Evolutionary conservation across 768 basidiomycete genomes (phyloP).

Genomic region (Xerocomus spinulosus): DNA sequence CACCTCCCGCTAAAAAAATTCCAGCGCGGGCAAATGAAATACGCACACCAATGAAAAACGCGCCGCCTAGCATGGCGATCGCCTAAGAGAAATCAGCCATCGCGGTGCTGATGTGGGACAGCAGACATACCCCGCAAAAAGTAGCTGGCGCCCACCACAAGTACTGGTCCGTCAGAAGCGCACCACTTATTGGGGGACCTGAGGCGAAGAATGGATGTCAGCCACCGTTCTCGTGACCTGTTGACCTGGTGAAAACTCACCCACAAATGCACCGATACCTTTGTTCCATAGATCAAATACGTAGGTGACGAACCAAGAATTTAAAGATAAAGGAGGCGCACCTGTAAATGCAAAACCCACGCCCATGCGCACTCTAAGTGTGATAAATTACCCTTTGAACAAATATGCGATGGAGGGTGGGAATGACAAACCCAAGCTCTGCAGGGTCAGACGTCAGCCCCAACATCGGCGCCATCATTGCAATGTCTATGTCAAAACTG

Average conservation of each 20-base stretch:
- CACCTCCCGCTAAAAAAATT: too few species aligned
- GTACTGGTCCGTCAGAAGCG: conserved; percentile 45
- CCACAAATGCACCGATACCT: conserved; percentile 26
- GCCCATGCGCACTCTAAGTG: conserved; percentile 37
- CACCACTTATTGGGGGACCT: conserved; percentile 57
- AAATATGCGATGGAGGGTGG: too few species aligned
- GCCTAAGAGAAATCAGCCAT: neutral
- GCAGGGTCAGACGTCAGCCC: conserved; percentile 41
- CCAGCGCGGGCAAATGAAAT: conserved; percentile 1
- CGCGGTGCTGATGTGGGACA: neutral
- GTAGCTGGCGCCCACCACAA: conserved; percentile 56
- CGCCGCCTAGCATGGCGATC: conserved; percentile 1
- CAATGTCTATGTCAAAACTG: conserved; percentile 28
- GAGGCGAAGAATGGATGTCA: conserved; percentile 17
- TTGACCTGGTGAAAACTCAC: conserved; percentile 1
- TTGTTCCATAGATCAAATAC: neutral
- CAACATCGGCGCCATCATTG: conserved; percentile 40
- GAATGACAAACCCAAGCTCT: conserved; percentile 45
- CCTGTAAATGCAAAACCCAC: conserved; percentile 45
- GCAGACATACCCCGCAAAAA: conserved; percentile 40
- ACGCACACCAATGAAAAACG: conserved; percentile 14
- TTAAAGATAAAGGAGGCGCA: conserved; percentile 8
- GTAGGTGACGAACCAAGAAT: too few species aligned
- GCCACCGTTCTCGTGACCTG: neutral
- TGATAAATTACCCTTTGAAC: conserved; percentile 6